Conservation (phyloP, 2,329 filamentous ascomycete genomes). For the Pyrenophora teres region DNA sequence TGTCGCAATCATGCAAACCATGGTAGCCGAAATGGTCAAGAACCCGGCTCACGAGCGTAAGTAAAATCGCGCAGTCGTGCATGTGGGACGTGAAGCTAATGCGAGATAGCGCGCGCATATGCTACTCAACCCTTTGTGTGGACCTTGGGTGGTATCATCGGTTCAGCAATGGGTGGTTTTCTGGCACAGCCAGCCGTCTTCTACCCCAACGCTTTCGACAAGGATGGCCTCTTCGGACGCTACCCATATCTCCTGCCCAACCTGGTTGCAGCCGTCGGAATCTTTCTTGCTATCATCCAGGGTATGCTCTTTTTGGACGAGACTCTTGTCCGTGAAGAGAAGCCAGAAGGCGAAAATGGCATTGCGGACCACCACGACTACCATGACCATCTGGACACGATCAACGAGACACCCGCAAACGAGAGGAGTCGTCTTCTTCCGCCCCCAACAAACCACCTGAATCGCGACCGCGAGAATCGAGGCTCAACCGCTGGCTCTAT, state of each 20-base stretch:
- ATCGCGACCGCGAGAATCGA: conserved; percentile 45
- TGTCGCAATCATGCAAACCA: conserved; percentile 86
- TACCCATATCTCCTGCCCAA: conserved; percentile 92
- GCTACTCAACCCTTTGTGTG: conserved; percentile 93
- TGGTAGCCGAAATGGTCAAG: conserved; percentile 89
- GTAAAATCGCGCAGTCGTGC: conserved; percentile 41
- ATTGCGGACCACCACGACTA: conserved; percentile 27
- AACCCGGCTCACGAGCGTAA: conserved; percentile 88
- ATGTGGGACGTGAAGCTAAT: conserved; percentile 11
- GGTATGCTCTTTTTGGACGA: conserved; percentile 82
- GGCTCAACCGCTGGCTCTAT: conserved; percentile 34
- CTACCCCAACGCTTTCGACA: conserved; percentile 74
- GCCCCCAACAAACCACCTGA: conserved; percentile 52
- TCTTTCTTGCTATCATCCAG: conserved; percentile 77
- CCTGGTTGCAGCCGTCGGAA: conserved; percentile 75
- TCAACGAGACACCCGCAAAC: conserved; percentile 66
- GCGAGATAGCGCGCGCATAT: conserved; percentile 72
- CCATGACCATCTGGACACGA: conserved; percentile 69
- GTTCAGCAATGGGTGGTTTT: conserved; percentile 81
- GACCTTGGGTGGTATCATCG: conserved; percentile 87
- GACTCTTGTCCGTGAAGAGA: conserved; percentile 55
- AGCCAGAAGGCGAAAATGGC: conserved; percentile 45
- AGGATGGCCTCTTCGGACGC: conserved; percentile 70
- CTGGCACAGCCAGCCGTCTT: conserved; percentile 78
- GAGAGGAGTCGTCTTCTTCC: conserved; percentile 65